Conservation (phyloP, 768 basidiomycete genomes). For the Auricularia sp. region DNA sequence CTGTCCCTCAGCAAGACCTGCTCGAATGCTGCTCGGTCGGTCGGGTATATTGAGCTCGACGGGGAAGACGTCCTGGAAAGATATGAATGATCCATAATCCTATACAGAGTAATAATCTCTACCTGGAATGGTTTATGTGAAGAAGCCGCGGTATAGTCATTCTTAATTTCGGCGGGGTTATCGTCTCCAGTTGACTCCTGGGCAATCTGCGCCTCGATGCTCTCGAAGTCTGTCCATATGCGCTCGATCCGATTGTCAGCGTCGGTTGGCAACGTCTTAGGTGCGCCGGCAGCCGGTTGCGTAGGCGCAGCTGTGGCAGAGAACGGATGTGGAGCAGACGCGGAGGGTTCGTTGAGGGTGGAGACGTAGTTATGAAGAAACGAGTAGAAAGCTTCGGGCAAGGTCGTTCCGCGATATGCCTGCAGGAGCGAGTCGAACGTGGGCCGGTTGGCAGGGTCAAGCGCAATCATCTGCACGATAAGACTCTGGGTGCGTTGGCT, state of each 20-base stretch:
- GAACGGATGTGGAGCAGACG: constrained; percentile 39
- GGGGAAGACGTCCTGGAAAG: constrained; percentile 59
- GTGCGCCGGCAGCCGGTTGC: constrained; percentile 11
- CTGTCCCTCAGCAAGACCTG: constrained; percentile 21
- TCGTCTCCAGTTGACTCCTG: constrained; percentile 34
- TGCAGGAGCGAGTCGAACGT: constrained; percentile 73
- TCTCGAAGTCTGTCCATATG: constrained; percentile 81
- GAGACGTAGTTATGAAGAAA: constrained; percentile 87
- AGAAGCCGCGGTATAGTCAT: constrained; percentile 12
- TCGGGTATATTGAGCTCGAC: constrained; percentile 64
- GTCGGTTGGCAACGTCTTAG: constrained; percentile 51
- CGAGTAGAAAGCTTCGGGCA: constrained; percentile 90
- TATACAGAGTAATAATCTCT: constrained; percentile 4
- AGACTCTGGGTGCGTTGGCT: constrained; percentile 47
- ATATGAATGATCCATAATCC: not conserved
- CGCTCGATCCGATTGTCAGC: constrained; percentile 79
- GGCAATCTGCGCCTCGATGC: constrained; percentile 59
- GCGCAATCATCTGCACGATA: constrained; percentile 81
- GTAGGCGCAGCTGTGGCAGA: constrained; percentile 25
- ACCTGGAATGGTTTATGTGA: constrained; percentile 8
- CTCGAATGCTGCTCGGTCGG: constrained; percentile 41
- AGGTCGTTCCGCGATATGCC: constrained; percentile 62
- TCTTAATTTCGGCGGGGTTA: constrained; percentile 25
- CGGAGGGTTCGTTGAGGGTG: constrained; percentile 52
- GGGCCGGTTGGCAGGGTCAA: constrained; percentile 67